phyloP scores from a whole-genome alignment of 169 alveolate genomes.

The Cryptosporidium bovis region DNA sequence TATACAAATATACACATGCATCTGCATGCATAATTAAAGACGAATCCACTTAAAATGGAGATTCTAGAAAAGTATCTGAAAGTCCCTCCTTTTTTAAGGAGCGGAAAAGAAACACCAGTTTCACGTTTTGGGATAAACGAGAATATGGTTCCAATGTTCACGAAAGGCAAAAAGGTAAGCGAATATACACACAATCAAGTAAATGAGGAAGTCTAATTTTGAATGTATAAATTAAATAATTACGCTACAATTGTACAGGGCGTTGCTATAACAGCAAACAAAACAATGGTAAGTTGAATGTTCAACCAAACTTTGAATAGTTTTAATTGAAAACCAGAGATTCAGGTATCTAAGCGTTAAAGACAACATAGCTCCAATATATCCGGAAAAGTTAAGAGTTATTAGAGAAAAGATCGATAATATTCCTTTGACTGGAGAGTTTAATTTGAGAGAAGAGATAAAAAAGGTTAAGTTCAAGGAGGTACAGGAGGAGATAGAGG shows the following conservation, averaged over 20 bases:
- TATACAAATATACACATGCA: too few relatives aligned
- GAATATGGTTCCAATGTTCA: conserved; percentile 52
- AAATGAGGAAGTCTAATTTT: too few relatives aligned
- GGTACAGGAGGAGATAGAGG: conserved; percentile 53
- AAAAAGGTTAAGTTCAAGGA: conserved; percentile 56
- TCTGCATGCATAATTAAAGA: too few relatives aligned
- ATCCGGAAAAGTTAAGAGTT: conserved; percentile 31
- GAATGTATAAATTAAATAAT: too few relatives aligned
- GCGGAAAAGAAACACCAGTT: background rate
- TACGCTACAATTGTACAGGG: background rate
- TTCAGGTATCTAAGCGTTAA: conserved; percentile 33
- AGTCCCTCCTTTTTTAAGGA: conserved; percentile 10
- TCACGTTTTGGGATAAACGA: conserved; percentile 66
- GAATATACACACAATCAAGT: background rate
- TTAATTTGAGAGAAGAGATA: conserved; percentile 60
- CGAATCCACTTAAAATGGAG: background rate
- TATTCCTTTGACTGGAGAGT: conserved; percentile 19
- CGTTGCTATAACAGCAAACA: background rate
- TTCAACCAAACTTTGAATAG: background rate
- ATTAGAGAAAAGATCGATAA: conserved; percentile 40
- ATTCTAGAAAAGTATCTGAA: conserved; percentile 1
- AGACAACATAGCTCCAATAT: conserved; percentile 52
- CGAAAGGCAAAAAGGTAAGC: conserved; percentile 22
- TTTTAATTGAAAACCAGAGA: background rate
- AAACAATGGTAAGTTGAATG: conserved; percentile 27